Percentiles rank a stretch among this genome's conserved stretches.
Evolutionary conservation across 805 yeast species (phyloP).

Genomic region (Starmerella ratchasimensis): DNA sequence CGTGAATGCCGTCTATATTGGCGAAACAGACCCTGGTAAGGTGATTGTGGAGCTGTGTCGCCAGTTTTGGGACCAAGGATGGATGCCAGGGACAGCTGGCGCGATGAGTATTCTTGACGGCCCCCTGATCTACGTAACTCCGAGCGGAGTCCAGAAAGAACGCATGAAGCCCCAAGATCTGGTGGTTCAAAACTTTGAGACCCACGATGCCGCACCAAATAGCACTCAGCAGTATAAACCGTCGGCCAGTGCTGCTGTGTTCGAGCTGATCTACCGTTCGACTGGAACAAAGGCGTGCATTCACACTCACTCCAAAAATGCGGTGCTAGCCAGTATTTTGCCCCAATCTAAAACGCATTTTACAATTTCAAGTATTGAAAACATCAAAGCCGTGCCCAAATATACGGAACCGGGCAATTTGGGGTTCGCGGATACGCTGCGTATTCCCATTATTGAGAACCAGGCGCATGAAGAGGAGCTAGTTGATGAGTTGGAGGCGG

Average conservation of each 20-base stretch:
- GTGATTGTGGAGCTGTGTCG: slow-evolving; percentile 71
- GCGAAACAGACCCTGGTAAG: slow-evolving; percentile 66
- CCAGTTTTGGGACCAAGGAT: slow-evolving; percentile 61
- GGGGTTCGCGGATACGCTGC: slow-evolving; percentile 58
- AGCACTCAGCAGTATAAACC: slow-evolving; percentile 57
- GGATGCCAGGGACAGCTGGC: slow-evolving; percentile 97
- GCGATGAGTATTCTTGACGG: slow-evolving; percentile 62
- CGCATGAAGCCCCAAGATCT: slow-evolving; percentile 67
- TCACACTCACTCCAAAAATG: slow-evolving; percentile 84
- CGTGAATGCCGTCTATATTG: slow-evolving; percentile 17
- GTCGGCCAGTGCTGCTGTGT: slow-evolving; percentile 88
- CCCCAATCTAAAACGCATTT: slow-evolving; percentile 27
- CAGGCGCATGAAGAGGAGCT: slow-evolving; percentile 80
- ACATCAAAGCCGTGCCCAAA: slow-evolving; percentile 80
- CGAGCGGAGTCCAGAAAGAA: slow-evolving; percentile 94
- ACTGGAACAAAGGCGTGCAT: slow-evolving; percentile 82
- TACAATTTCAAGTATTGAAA: slow-evolving; percentile 68
- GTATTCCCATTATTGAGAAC: slow-evolving; percentile 83
- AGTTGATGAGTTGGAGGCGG: slow-evolving; percentile 43
- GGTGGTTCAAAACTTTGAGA: slow-evolving; percentile 55
- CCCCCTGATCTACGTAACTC: slow-evolving; percentile 59
- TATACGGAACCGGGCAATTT: slow-evolving; percentile 53
- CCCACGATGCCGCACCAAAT: slow-evolving; percentile 39
- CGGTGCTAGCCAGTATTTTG: slow-evolving; percentile 67
- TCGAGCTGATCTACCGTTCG: slow-evolving; percentile 53